Conservation (phyloP, 139 green algal species). For the Haematococcus lacustris region DNA sequence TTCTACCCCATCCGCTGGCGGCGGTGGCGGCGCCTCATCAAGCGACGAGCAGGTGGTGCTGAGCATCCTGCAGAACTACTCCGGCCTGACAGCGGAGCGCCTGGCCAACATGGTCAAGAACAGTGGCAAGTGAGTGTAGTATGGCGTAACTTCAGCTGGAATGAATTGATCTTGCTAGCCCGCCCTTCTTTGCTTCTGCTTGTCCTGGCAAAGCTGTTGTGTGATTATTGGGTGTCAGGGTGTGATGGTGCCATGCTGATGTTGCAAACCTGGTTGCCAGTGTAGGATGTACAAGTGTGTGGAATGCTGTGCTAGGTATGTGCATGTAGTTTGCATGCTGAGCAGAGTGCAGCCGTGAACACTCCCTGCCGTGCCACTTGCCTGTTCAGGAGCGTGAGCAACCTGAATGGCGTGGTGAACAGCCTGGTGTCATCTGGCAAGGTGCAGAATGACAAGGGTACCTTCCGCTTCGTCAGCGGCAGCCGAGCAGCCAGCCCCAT, state of each 20-base stretch:
- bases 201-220: no score
- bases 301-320: no score
- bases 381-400: neutral
- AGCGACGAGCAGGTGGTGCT: neutral
- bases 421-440: conserved; percentile 1
- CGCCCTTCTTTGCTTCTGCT: no score
- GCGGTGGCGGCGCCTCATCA: neutral
- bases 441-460: conserved; percentile 8
- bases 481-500: neutral
- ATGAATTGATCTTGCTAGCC: no score
- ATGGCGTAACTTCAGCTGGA: no score
- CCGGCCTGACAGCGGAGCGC: neutral
- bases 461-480: conserved; percentile 7
- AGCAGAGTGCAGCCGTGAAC: no score
- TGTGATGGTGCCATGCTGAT: no score
- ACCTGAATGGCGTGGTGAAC: neutral
- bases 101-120: neutral
- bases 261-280: no score
- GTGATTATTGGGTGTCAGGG: no score
- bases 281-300: no score
- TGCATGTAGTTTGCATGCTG: no score
- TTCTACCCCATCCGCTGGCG: neutral
- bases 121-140: conserved; percentile 6
- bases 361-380: no score
- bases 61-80: conserved; percentile 1